Conservation (phyloP, 2,329 filamentous ascomycete species). For the Monosporascus sp. region DNA sequence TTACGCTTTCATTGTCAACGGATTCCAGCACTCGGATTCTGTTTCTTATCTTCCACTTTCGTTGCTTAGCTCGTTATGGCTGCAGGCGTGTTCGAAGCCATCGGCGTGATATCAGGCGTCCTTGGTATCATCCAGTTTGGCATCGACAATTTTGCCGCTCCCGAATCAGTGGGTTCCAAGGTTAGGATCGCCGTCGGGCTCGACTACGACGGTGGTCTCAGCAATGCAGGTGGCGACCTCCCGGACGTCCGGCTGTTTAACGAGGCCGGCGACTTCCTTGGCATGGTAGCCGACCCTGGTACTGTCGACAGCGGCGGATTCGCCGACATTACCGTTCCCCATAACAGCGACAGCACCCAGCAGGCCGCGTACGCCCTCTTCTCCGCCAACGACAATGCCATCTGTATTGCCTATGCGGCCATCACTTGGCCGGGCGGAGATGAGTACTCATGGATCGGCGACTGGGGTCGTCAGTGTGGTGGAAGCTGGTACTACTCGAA, state of each 20-base stretch:
- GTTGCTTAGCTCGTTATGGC: conserved; percentile 3
- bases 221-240: conserved; percentile 19
- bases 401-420: conserved; percentile 18
- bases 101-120: conserved; percentile 13
- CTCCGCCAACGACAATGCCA: conserved; percentile 19
- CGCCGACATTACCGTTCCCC: conserved; percentile 11
- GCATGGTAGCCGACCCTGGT: conserved; percentile 14
- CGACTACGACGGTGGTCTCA: conserved; percentile 13
- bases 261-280: conserved; percentile 19
- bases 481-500: conserved; percentile 21
- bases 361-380: conserved; percentile 22
- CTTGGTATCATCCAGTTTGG: conserved; percentile 19
- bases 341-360: conserved; percentile 10
- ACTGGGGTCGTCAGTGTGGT: conserved; percentile 21
- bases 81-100: conserved; percentile 13
- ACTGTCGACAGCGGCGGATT: conserved; percentile 14
- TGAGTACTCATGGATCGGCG: conserved; percentile 18
- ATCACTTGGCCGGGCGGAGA: conserved; percentile 14
- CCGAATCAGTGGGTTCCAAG: conserved; percentile 9
- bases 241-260: conserved; percentile 24
- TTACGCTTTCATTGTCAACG: too few relatives aligned
- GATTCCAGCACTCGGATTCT: too few relatives aligned
- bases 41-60: too few relatives aligned
- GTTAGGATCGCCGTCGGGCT: conserved; percentile 17
- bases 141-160: conserved; percentile 10